These are phyloP conservation scores for Malus hybrid DNA, from an alignment of 331 rosid species.

Conservation along the genomic window DNA sequence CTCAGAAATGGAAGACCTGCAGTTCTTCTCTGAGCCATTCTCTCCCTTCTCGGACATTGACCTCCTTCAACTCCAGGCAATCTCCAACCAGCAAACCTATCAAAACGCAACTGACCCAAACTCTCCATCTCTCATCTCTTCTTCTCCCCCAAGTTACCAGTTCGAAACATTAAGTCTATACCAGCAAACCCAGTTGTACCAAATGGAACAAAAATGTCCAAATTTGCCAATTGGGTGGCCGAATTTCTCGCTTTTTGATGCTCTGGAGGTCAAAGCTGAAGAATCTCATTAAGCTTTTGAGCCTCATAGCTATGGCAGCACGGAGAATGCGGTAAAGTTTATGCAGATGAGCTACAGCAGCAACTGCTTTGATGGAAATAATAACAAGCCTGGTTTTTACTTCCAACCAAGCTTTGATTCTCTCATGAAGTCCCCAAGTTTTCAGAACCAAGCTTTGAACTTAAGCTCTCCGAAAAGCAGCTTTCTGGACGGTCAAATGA, in stretches of 20 bases:
- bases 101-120: conserved; percentile 25
- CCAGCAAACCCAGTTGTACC: conserved; percentile 18
- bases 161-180: conserved; percentile 27
- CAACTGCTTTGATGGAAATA: conserved; percentile 6
- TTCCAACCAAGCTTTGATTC: conserved; percentile 32
- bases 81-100: conserved; percentile 13
- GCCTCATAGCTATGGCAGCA: conserved; percentile 44
- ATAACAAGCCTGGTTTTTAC: no score
- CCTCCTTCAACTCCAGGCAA: conserved; percentile 27
- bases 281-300: conserved; percentile 21
- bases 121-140: conserved; percentile 29
- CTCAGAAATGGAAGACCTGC: conserved; percentile 29
- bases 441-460: conserved; percentile 22
- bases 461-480: conserved; percentile 37
- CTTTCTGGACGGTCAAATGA: conserved; percentile 39
- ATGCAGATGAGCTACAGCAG: conserved; percentile 69
- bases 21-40: conserved; percentile 32
- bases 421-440: conserved; percentile 35
- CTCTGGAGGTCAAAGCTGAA: conserved; percentile 47
- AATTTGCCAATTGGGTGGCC: conserved; percentile 23
- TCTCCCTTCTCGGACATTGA: conserved; percentile 34
- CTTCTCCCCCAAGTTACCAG: conserved; percentile 42
- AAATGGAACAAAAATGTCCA: background rate
- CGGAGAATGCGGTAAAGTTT: conserved; percentile 38
- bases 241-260: conserved; percentile 27